These are phyloP conservation scores for Prototheca stagnorum DNA, from an alignment of 163 green algal genomes.

Conservation along the genomic window DNA sequence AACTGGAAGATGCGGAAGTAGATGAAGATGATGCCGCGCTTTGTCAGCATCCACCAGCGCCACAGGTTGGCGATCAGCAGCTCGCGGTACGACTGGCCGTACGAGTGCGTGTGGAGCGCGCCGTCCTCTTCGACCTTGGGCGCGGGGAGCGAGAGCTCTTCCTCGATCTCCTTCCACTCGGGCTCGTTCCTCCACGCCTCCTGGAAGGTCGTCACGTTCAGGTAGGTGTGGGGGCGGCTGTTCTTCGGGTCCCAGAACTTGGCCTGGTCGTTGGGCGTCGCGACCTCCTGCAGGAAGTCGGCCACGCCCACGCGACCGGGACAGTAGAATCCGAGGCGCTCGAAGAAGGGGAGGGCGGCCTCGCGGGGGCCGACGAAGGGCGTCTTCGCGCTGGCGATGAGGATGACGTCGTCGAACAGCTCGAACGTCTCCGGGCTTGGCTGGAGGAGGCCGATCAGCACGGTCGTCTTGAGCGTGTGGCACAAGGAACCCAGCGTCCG, in stretches of 20 bases:
- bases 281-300: slow-evolving; percentile 59
- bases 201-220: slow-evolving; percentile 16
- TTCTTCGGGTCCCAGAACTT: slow-evolving; percentile 16
- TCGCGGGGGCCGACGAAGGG: slow-evolving; percentile 51
- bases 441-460: slow-evolving; percentile 45
- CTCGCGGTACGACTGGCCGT: slow-evolving; percentile 1
- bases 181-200: neutral
- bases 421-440: slow-evolving; percentile 45
- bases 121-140: neutral
- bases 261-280: slow-evolving; percentile 31
- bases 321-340: slow-evolving; percentile 39
- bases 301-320: slow-evolving; percentile 44
- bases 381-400: slow-evolving; percentile 33
- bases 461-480: slow-evolving; percentile 2
- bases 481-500: slow-evolving; percentile 5
- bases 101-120: slow-evolving; percentile 6
- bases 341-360: slow-evolving; percentile 54
- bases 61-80: slow-evolving; percentile 10
- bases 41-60: slow-evolving; percentile 3
- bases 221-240: slow-evolving; percentile 35
- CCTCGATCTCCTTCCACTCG: neutral
- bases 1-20: slow-evolving; percentile 26
- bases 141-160: slow-evolving; percentile 1
- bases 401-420: slow-evolving; percentile 57
- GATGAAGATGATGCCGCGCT: slow-evolving; percentile 21